Evolutionary conservation across 2,329 filamentous ascomycete genomes (phyloP).

Genomic region (Paecilomyces dactylethromorphus): DNA sequence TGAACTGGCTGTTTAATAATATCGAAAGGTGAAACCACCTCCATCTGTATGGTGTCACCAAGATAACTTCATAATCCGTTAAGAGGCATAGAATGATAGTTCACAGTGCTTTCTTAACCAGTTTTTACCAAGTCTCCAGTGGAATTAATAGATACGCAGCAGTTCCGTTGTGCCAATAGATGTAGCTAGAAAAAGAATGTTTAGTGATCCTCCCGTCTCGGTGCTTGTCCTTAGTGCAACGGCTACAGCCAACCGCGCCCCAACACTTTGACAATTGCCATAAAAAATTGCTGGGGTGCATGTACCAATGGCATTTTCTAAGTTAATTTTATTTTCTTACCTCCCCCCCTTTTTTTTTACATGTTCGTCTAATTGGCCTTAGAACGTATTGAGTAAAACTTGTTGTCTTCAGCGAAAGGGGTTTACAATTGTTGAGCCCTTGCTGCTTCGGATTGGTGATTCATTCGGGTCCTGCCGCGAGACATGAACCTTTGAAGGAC

Average conservation of each 20-base stretch:
- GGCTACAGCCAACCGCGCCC: not conserved
- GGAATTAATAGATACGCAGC: too few species aligned
- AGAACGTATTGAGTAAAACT: not conserved
- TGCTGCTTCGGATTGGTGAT: not conserved
- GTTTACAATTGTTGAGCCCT: not conserved
- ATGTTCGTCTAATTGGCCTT: too few species aligned
- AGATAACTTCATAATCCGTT: not conserved
- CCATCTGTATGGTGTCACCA: not conserved
- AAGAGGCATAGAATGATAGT: not conserved
- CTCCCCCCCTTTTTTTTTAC: not conserved
- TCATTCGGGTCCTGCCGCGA: not conserved
- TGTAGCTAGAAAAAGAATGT: not conserved
- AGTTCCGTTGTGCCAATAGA: not conserved
- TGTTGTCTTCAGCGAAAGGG: not conserved
- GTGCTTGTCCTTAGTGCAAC: not conserved
- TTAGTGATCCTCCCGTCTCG: not conserved
- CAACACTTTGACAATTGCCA: not conserved
- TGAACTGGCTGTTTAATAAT: not conserved
- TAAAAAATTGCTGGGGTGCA: not conserved
- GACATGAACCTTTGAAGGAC: not conserved
- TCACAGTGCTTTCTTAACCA: not conserved
- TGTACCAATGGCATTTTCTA: not conserved
- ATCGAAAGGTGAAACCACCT: not conserved
- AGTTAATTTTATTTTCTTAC: not conserved
- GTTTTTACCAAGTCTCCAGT: not conserved